phyloP scores from a whole-genome alignment of 73 alveolate genomes.

The Tetrahymena thermophila region DNA sequence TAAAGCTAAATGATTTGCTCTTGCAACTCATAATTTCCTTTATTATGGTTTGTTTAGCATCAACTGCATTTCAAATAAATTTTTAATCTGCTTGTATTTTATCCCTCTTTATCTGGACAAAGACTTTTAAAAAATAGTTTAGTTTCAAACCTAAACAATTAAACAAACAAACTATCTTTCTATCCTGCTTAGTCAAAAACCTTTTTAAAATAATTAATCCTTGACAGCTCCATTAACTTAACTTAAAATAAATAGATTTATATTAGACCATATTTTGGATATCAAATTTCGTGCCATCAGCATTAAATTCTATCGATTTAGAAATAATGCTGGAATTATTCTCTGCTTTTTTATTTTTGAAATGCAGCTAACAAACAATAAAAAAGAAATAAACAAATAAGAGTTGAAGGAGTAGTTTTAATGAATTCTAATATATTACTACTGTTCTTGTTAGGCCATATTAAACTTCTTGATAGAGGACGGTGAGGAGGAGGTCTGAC shows the following conservation, averaged over 20 bases:
- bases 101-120: not conserved
- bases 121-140: not conserved
- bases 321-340: not conserved
- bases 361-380: not conserved
- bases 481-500: constrained; percentile 69
- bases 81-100: not conserved
- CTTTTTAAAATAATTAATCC: not conserved
- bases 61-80: not conserved
- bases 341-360: not conserved
- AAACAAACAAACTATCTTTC: too few relatives aligned
- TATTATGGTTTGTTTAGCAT: not conserved
- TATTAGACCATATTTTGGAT: not conserved
- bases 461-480: constrained; percentile 43
- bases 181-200: not conserved
- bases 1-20: too few relatives aligned
- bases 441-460: constrained; percentile 50
- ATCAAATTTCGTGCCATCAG: too few relatives aligned
- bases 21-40: not conserved
- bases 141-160: not conserved
- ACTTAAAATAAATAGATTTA: not conserved
- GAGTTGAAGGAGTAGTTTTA: not conserved
- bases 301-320: not conserved
- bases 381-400: not conserved
- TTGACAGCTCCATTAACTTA: not conserved
- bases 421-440: not conserved